These are phyloP conservation scores for Ajuga reptans DNA, from an alignment of 305 asterid genomes.

Conservation along the genomic window DNA sequence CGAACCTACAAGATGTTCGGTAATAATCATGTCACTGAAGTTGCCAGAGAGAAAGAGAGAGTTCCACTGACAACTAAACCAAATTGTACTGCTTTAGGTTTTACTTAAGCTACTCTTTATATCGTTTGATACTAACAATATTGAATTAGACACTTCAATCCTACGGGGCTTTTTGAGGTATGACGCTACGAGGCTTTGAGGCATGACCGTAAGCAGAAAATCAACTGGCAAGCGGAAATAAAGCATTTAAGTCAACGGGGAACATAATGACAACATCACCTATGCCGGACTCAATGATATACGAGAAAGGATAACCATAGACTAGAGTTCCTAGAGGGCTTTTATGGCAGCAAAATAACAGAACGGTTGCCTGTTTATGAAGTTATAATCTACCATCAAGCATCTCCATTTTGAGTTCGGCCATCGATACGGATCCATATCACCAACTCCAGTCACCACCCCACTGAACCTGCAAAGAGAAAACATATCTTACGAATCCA, in stretches of 20 bases:
- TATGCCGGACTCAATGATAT: not conserved
- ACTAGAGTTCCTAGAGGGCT: constrained; percentile 3
- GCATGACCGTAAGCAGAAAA: not conserved
- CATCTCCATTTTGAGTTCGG: constrained; percentile 95
- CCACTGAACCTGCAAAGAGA: constrained; percentile 66
- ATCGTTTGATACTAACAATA: not conserved
- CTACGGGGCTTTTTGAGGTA: not conserved
- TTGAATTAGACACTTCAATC: not conserved
- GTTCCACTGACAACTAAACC: not conserved
- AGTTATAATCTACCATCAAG: constrained; percentile 55
- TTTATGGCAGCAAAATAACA: constrained; percentile 8
- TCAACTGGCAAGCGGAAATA: not conserved
- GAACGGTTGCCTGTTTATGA: constrained; percentile 27
- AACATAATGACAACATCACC: not conserved
- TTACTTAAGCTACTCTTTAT: not conserved
- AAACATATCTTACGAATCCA: constrained; percentile 6
- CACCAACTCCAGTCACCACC: constrained; percentile 77
- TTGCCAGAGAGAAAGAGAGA: not conserved
- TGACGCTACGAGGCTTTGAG: not conserved
- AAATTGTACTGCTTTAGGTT: not conserved
- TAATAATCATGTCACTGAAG: constrained; percentile 21
- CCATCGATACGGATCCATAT: constrained; percentile 74
- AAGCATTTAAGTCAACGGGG: not conserved
- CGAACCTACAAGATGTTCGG: constrained; percentile 46
- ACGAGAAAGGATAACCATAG: not conserved